Percentiles rank a stretch among this genome's conserved stretches.
These are phyloP conservation scores for Capronia coronata DNA, from an alignment of 2,329 filamentous ascomycete genomes.

Conservation along the genomic window DNA sequence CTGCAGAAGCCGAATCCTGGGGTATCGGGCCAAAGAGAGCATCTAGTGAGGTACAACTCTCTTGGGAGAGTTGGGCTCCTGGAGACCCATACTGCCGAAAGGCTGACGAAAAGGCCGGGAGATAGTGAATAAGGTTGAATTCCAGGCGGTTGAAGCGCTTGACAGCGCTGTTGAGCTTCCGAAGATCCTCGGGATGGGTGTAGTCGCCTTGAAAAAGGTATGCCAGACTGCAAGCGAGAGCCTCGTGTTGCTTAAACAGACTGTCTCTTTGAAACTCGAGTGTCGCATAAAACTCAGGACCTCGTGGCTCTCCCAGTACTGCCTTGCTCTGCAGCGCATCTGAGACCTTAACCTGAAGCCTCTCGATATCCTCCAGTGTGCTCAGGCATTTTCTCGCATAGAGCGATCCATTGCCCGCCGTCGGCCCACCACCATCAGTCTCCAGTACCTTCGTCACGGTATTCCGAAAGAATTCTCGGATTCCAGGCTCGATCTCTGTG, in stretches of 20 bases:
- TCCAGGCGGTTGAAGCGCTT: slow-evolving; percentile 66
- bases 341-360: slow-evolving; percentile 65
- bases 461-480: slow-evolving; percentile 38
- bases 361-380: slow-evolving; percentile 68
- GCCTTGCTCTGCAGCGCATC: slow-evolving; percentile 71
- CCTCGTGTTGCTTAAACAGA: slow-evolving; percentile 82
- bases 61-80: slow-evolving; percentile 17
- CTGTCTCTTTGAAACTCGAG: slow-evolving; percentile 74
- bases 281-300: slow-evolving; percentile 64
- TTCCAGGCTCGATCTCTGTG: slow-evolving; percentile 52
- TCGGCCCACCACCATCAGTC: slow-evolving; percentile 41
- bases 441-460: slow-evolving; percentile 54
- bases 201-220: slow-evolving; percentile 71
- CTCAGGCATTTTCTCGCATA: slow-evolving; percentile 69
- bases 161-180: slow-evolving; percentile 60
- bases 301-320: slow-evolving; percentile 61
- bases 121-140: slow-evolving; percentile 65
- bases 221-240: slow-evolving; percentile 71
- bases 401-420: slow-evolving; percentile 48
- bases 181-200: slow-evolving; percentile 65
- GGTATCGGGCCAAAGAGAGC: slow-evolving; percentile 40
- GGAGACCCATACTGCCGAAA: slow-evolving; percentile 69
- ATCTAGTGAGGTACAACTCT: slow-evolving; percentile 46
- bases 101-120: slow-evolving; percentile 71
- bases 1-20: slow-evolving; percentile 34